Base-by-base conservation (phyloP, 148 eudicot species). In the Cornus suecica region DNA sequence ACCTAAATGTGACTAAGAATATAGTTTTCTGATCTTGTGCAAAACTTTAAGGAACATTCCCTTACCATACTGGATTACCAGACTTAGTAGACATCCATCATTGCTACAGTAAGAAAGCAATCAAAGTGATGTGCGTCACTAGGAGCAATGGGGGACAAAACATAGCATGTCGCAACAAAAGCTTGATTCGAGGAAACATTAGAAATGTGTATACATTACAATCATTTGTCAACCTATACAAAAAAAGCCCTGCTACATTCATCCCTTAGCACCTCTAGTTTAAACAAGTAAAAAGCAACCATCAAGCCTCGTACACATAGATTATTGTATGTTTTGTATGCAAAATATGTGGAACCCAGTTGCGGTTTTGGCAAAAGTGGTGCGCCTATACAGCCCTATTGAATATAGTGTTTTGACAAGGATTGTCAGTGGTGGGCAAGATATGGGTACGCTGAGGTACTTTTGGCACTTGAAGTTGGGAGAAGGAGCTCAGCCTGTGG, bases 401-500 rank as follows among this genome's bases (percentile, higher is more conserved):
- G 22, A 48, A 30, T 16, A 58, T 31, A 30, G 71, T 9, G 63
- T 7, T 4, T 48, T 18, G 52, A 42, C 63, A 42, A 37, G 58
- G 22, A 5, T 31, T 29, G 81, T 87, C 83, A 91, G 65, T 85
- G 84, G 8, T 69, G 83, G 71, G 71, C 41, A 64, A 82, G 78
- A 74, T 85, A 77, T 63, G 88, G 85, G 86, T 74, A 77, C 72
- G 81, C 65, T 5, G 90, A 91, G 81, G 92, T 89, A 75, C 90
- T 88, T 77, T 90, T 87, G 62, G 94, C 81, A 86, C 93, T 82
- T 31, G 94, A 76, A 70, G 69, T 54, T 20, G 97, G 88, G 71
- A 75, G 79, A 70, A 94, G 90, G 60, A 94, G 94, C 85, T 95
- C 99, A 8, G 99, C 99, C 79, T 90, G 86, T 6, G 99, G 97